These are phyloP conservation scores for Chloris gayana DNA, from an alignment of 176 grass and related monocot genomes.

Conservation along the genomic window DNA sequence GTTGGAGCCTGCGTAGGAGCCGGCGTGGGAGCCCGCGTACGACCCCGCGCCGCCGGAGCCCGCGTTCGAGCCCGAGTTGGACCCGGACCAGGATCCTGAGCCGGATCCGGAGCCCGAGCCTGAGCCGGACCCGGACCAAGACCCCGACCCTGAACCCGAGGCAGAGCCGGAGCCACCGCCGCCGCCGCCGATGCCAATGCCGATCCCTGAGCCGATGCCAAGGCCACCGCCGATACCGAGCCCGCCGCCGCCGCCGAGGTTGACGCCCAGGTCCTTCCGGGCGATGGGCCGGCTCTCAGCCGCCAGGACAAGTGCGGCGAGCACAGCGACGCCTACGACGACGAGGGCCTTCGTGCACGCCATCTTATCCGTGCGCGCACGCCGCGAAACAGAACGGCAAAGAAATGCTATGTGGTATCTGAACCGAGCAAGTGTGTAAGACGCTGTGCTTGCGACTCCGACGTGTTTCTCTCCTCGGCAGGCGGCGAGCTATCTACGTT, in stretches of 20 bases:
- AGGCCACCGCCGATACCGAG: slow-evolving; percentile 9
- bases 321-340: slow-evolving; percentile 27
- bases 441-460: background rate
- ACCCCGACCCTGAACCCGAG: slow-evolving; percentile 19
- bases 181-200: slow-evolving; percentile 37
- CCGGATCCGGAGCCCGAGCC: too few relatives aligned
- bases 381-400: background rate
- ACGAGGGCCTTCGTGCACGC: slow-evolving; percentile 30
- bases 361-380: slow-evolving; percentile 24
- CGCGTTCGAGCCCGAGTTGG: slow-evolving; percentile 29
- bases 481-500: background rate
- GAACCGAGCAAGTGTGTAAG: background rate
- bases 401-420: background rate
- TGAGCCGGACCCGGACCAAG: slow-evolving; percentile 39
- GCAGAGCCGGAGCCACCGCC: slow-evolving; percentile 5
- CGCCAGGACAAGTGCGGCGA: slow-evolving; percentile 30
- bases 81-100: slow-evolving; percentile 38
- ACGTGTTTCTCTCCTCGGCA: background rate
- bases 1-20: slow-evolving; percentile 27
- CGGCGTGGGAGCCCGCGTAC: background rate
- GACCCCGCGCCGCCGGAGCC: slow-evolving; percentile 12
- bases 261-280: slow-evolving; percentile 56
- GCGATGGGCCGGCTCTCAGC: slow-evolving; percentile 45
- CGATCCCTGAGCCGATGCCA: slow-evolving; percentile 32
- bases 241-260: slow-evolving; percentile 43